These are phyloP conservation scores for Colletotrichum aenigma DNA, from an alignment of 2,329 filamentous ascomycete species.

Conservation along the genomic window DNA sequence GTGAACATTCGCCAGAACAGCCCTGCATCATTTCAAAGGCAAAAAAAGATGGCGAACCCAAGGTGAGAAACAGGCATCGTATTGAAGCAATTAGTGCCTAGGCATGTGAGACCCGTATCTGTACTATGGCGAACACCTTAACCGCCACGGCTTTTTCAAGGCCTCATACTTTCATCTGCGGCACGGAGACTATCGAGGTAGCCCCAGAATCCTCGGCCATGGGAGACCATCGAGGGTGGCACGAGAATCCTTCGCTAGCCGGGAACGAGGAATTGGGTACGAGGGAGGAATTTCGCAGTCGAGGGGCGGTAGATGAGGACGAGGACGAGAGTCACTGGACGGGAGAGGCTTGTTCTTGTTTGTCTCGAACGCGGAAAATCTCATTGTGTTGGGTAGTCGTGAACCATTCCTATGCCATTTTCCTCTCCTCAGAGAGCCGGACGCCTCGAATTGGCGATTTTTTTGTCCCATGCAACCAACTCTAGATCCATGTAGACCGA, in stretches of 20 bases:
- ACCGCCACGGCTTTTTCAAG: slow-evolving; percentile 66
- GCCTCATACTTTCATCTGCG: slow-evolving; percentile 59
- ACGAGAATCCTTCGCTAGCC: slow-evolving; percentile 64
- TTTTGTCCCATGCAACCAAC: slow-evolving; percentile 21
- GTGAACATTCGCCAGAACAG: not conserved
- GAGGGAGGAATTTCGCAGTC: not conserved
- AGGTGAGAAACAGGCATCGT: not conserved
- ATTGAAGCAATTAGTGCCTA: not conserved
- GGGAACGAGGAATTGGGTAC: slow-evolving; percentile 25
- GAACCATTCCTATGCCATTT: slow-evolving; percentile 24
- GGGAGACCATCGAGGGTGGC: slow-evolving; percentile 38
- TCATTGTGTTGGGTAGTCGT: slow-evolving; percentile 24
- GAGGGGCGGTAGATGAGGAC: not conserved
- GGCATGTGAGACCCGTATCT: slow-evolving; percentile 69
- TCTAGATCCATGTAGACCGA: slow-evolving; percentile 25
- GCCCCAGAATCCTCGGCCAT: slow-evolving; percentile 60
- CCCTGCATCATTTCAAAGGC: not conserved
- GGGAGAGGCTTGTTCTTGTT: slow-evolving; percentile 22
- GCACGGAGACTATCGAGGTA: slow-evolving; percentile 62
- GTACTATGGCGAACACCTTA: slow-evolving; percentile 62
- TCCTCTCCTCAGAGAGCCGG: slow-evolving; percentile 37
- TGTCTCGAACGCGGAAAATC: slow-evolving; percentile 41
- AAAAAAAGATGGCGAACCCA: not conserved
- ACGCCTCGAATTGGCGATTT: slow-evolving; percentile 46
- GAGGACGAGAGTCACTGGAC: slow-evolving; percentile 2